phyloP scores from a whole-genome alignment of 129 eudicot genomes.

The Centaurea solstitialis region DNA sequence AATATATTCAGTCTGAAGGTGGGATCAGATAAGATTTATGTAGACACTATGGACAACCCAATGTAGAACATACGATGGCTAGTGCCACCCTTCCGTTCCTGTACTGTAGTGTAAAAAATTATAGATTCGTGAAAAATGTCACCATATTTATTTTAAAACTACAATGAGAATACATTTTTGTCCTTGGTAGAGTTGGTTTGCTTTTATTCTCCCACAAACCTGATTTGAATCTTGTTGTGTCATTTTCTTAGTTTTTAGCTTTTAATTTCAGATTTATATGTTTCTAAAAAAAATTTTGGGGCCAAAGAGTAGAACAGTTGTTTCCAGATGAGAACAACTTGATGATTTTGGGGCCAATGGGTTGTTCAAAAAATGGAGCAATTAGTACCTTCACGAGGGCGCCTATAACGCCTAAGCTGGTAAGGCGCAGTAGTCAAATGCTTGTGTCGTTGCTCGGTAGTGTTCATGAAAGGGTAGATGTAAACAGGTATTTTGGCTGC shows the following conservation, averaged over 20 bases:
- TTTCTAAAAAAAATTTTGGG: too few species aligned
- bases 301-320: background rate
- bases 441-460: constrained; percentile 14
- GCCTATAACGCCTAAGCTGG: constrained; percentile 47
- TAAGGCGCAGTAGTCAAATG: constrained; percentile 42
- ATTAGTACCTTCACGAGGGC: constrained; percentile 46
- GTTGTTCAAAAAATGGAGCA: background rate
- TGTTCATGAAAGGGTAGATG: constrained; percentile 43
- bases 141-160: too few species aligned
- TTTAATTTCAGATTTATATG: too few species aligned
- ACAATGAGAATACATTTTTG: background rate
- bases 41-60: background rate
- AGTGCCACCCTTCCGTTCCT: too few species aligned
- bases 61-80: too few species aligned
- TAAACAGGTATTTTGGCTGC: constrained; percentile 48
- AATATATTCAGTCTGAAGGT: background rate
- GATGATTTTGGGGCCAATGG: background rate
- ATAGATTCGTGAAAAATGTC: too few species aligned
- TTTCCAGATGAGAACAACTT: background rate
- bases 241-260: too few species aligned
- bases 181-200: too few species aligned
- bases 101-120: too few species aligned
- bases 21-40: background rate
- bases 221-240: too few species aligned
- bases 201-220: too few species aligned